Conservation (phyloP, 2,329 filamentous ascomycete species). For the Leptographium wingfieldii region DNA sequence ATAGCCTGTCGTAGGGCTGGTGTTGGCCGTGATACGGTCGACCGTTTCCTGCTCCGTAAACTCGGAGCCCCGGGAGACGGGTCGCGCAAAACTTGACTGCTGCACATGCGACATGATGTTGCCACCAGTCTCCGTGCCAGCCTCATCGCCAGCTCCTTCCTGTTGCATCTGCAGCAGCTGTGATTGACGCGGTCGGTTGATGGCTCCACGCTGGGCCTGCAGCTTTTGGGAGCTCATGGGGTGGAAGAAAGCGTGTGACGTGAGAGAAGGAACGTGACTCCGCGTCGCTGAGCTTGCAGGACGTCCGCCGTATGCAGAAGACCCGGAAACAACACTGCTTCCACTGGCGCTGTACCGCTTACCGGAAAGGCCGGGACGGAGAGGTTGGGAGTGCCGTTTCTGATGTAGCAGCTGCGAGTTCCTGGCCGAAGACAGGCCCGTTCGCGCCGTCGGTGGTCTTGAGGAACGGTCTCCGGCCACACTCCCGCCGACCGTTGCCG, state of each 20-base stretch:
- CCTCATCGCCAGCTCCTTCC: not conserved
- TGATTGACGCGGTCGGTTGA: slow-evolving; percentile 24
- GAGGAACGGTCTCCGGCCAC: slow-evolving; percentile 31
- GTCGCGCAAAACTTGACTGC: slow-evolving; percentile 28
- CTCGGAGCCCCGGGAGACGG: slow-evolving; percentile 68
- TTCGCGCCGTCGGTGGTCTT: slow-evolving; percentile 41
- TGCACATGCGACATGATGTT: not conserved
- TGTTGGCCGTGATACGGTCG: slow-evolving; percentile 60
- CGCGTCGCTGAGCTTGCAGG: slow-evolving; percentile 59
- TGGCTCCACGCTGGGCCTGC: slow-evolving; percentile 69
- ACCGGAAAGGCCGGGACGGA: slow-evolving; percentile 37
- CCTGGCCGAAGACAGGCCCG: slow-evolving; percentile 37
- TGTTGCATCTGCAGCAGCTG: not conserved
- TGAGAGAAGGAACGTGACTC: slow-evolving; percentile 81
- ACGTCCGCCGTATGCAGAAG: slow-evolving; percentile 31
- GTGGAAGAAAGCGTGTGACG: slow-evolving; percentile 83
- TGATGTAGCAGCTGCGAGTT: slow-evolving; percentile 22
- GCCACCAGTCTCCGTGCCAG: not conserved
- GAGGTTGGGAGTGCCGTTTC: slow-evolving; percentile 25
- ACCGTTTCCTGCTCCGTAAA: slow-evolving; percentile 61
- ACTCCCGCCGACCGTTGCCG: slow-evolving; percentile 24
- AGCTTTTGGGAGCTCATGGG: slow-evolving; percentile 95
- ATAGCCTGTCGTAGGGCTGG: slow-evolving; percentile 54
- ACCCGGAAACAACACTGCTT: slow-evolving; percentile 28
- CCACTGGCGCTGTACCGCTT: slow-evolving; percentile 27